phyloP scores from a whole-genome alignment of 257 asterid genomes.

The Salvia miltiorrhiza region DNA sequence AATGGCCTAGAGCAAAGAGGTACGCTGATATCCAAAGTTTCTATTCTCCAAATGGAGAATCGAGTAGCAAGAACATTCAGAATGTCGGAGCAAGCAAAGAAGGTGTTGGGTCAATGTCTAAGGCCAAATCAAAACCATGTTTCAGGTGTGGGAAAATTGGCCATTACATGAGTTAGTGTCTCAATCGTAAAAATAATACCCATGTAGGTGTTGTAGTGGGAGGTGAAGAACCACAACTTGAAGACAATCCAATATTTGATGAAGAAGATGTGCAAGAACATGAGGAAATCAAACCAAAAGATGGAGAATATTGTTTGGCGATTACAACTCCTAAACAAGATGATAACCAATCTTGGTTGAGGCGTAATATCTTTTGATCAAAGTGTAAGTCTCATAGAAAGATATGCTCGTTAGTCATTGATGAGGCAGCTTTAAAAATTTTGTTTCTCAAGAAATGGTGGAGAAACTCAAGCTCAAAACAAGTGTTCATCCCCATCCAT shows the following conservation, averaged over 20 bases:
- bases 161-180: constrained; percentile 6
- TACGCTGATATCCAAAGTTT: no score
- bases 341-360: background rate
- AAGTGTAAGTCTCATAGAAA: background rate
- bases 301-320: constrained; percentile 5
- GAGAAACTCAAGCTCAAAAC: background rate
- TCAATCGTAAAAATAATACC: background rate
- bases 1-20: no score
- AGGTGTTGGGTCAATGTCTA: no score
- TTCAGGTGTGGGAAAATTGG: no score
- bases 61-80: no score
- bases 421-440: background rate
- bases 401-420: background rate
- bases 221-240: background rate
- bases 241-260: background rate
- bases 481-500: background rate
- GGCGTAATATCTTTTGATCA: background rate
- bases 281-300: background rate
- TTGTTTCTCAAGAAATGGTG: background rate
- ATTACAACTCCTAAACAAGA: background rate
- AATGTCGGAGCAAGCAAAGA: no score
- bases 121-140: no score
- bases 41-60: no score
- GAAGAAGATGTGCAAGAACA: background rate
- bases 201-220: background rate